Base-by-base conservation (phyloP, 768 basidiomycete species). In the Rossbeevera mucosa region DNA sequence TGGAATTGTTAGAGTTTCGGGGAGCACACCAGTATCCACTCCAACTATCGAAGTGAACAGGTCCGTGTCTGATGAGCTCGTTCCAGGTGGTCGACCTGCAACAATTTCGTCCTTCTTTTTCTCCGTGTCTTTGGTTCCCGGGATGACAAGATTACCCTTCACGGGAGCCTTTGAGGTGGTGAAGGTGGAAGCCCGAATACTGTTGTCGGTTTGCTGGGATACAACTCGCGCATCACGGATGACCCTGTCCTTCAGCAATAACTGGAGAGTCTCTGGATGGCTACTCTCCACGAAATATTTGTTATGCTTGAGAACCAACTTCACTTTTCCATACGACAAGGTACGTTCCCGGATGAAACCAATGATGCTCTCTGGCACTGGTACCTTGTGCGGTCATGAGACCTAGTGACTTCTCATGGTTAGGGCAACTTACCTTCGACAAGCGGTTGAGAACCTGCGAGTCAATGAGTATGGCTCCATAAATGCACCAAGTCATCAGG, bases 271-370 rank as follows among this genome's bases (percentile, higher is more conserved):
- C 50, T 97, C 94, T 2, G 94, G 94, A 62, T 96, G 91, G 58
- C 84, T 88, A 25, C 93, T 95, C 69, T 99, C 96, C 62, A 99
- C 91, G 61, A 82, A 97, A 70, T 98, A 98, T 62, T 88, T 91
- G 78, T 98, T 98, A 68, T 97, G 89, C 68, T 99, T 98, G 59
- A 99, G 75, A 7, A 99, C 96, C 44, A 99, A 83, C 65, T 98
- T 95, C 68, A 98, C 91, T 74, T 99, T 99, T 48, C 96, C 96
- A 62, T 97, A 98, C 48, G 94, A 96, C 51, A 93, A 71, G 0
- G 96, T 99, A 58, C 94, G 89, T 56, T 91, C 88, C 60, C 90
- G 85, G 60, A 99, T 98, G 64, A 94, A 91, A 11, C 80, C 75
- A 44, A 85, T 80, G 59, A 98, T 91, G 43, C 79, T 80, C 40